Percentiles rank a stretch among this genome's conserved stretches.
These are phyloP conservation scores for Jamesozyma lodderae DNA, from an alignment of 805 yeast species.

Conservation along the genomic window DNA sequence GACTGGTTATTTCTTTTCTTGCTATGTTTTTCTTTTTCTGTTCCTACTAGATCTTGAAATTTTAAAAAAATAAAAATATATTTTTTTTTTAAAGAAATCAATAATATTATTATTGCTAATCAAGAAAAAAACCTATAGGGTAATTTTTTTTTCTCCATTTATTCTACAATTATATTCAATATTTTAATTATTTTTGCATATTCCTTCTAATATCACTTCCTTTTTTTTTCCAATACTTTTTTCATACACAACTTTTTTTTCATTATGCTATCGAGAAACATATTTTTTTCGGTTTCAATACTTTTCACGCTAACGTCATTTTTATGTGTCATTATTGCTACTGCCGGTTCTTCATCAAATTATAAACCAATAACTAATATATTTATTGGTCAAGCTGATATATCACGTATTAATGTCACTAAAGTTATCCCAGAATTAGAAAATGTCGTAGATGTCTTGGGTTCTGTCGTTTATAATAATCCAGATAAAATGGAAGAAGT, in stretches of 20 bases:
- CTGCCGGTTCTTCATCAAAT: conserved; percentile 27
- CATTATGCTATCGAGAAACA: not conserved
- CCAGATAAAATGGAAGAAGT: conserved; percentile 13
- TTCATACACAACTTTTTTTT: not conserved
- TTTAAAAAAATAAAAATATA: too few relatives aligned
- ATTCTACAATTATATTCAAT: too few relatives aligned
- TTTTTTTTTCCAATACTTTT: not conserved
- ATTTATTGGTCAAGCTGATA: conserved; percentile 28
- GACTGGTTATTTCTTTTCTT: too few relatives aligned
- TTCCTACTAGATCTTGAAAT: too few relatives aligned
- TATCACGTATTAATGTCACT: conserved; percentile 27
- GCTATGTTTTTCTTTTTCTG: too few relatives aligned
- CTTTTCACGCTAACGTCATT: conserved; percentile 23
- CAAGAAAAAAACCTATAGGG: not conserved
- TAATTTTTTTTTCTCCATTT: too few relatives aligned
- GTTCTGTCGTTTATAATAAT: conserved; percentile 21
- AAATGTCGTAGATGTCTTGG: conserved; percentile 23
- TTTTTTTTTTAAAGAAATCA: too few relatives aligned
- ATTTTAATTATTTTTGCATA: not conserved
- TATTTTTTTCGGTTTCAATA: conserved; percentile 3
- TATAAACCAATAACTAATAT: conserved; percentile 25
- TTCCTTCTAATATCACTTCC: not conserved
- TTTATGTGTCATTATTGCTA: conserved; percentile 24
- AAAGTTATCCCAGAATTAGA: conserved; percentile 27
- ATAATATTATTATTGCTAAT: too few relatives aligned